phyloP scores from a whole-genome alignment of 139 green algal species.

The Astrephomene gubernaculifera region DNA sequence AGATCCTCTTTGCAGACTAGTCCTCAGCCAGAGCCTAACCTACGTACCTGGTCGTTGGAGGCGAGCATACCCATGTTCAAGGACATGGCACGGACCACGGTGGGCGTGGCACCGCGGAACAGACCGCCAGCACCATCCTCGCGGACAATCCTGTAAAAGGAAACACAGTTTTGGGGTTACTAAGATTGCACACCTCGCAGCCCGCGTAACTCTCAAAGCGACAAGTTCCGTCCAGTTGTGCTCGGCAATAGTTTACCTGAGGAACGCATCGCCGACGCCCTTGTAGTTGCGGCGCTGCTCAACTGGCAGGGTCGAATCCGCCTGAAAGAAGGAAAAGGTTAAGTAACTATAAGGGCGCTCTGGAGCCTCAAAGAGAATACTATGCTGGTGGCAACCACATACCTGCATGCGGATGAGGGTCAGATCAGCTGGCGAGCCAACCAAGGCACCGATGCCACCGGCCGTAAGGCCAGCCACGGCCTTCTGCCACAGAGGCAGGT shows the following conservation, averaged over 20 bases:
- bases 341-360: no score
- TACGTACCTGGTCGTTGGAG: conserved; percentile 98
- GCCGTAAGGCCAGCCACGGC: conserved; percentile 89
- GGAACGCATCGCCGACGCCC: conserved; percentile 52
- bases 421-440: conserved; percentile 97
- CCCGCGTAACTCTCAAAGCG: no score
- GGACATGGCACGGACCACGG: conserved; percentile 96
- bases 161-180: no score
- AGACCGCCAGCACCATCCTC: conserved; percentile 89
- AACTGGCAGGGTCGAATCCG: conserved; percentile 82
- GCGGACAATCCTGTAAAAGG: conserved; percentile 78
- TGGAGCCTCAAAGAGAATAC: no score
- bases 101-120: conserved; percentile 94
- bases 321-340: conserved; percentile 56
- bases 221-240: no score
- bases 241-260: no score
- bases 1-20: no score
- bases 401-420: conserved; percentile 98
- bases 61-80: conserved; percentile 99
- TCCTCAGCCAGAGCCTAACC: no score
- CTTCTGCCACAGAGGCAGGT: conserved; percentile 90
- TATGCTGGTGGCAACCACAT: no score
- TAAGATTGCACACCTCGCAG: no score
- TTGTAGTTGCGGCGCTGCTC: conserved; percentile 95
- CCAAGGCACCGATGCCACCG: conserved; percentile 92